Evolutionary conservation across 176 grass and related monocot species (phyloP), one percentile per base, ranked within the genome.

Genomic region (Musa troglodytarum): DNA sequence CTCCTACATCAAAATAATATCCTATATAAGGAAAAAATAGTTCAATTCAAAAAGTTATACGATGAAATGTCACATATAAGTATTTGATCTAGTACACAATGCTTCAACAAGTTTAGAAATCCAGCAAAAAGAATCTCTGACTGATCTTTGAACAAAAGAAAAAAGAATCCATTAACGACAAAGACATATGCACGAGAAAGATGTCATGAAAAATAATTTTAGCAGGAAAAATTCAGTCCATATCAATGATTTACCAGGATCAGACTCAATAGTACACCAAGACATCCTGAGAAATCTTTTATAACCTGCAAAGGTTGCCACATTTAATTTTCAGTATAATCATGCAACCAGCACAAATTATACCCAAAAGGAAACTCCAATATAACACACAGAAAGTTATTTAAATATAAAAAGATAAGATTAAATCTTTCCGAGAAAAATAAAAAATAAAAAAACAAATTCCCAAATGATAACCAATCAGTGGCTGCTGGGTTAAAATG

Each of bases 201-300:
- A 69, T 49, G 15, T 17, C 19, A 19, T 43, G 16, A 69, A 19
- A 49, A 69, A 50, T 11, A 59, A 13, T 34, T 34, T 34, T 34
- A 69, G 21, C 34, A 68, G 52, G 23, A 76, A 22, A 22, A 80
- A 24, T 2, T 19, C 10, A 72, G 72, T 29, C 9, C n/a, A 28
- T 55, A 64, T 53, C 52, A 65, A 9, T 29, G 75, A 16, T 85
- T 88, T 64, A 96, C 89, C 93, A 49, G 93, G 93, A 63, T 96
- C 93, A n/a, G 93, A 96, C 74, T 92, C 89, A 69, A 96, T 92
- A 8, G 93, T 96, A 67, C 93, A 96, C 93, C 93, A 96, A 69
- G 89, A 90, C 93, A 96, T 96, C 63, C 80, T 71, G 75, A 62
- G 9, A 82, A 72, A 58, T 70, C 34, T 51, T 70, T 34, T 70